Base-by-base conservation (phyloP, 768 basidiomycete genomes). In the Lactifluus pinguis region DNA sequence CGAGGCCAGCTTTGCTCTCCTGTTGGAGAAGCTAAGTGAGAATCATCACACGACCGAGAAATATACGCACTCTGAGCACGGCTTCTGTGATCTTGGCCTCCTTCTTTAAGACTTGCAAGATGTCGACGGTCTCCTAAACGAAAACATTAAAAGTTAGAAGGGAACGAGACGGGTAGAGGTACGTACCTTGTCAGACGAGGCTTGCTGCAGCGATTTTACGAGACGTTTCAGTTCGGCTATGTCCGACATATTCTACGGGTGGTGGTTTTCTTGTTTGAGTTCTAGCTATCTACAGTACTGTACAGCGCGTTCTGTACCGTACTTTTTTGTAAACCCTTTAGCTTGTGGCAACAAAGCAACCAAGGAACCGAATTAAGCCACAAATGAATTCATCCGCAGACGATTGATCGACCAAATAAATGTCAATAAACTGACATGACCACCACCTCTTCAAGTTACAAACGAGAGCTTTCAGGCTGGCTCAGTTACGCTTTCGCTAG, bases 1-100 rank as follows among this genome's bases (percentile, higher is more conserved):
- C 89, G n/a, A 95, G 75, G 52, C 93, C 93, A 4, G 86, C 88
- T 73, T 89, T 94, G 72, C 91, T 94, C 74, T 95, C 92, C 93
- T 95, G 68, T 32, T 64, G 13, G 14, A 0, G 1, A 6, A 36
- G 32, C 7, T n/a, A 30, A 62, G 10, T 17, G 65, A 49, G 57
- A 45, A 60, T 25, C 62, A 66, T 69, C 63, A 57, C 66, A 68
- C 72, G 61, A 59, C 66, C 65, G 3, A 11, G 17, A 63, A 63
- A 68, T 6, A 9, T 69, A 79, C 86, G 68, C 73, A 90, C 89
- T 79, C 89, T 83, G 56, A 91, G 76, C 21, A 89, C 73, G 17
- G 80, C 73, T 77, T 90, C 89, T 68, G 82, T 88, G 63, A 90
- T 84, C 69, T 80, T 75, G 60, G 77, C 82, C 51, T 85, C 80